These are phyloP conservation scores for Paramecium pentaurelia DNA, from an alignment of 73 alveolate genomes.

Conservation along the genomic window DNA sequence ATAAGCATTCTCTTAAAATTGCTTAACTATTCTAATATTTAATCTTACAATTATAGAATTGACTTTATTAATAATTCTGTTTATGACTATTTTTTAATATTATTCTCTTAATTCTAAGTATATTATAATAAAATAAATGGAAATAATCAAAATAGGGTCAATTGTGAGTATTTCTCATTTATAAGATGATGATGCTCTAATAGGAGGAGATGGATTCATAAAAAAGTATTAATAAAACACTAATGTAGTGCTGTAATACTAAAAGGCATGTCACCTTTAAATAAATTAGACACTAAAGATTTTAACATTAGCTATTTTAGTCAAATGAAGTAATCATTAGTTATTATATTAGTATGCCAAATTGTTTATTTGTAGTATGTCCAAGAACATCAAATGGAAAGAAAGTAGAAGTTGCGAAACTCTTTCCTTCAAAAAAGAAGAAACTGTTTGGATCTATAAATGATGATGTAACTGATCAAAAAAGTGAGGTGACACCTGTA, in stretches of 20 bases:
- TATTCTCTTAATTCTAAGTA: background rate
- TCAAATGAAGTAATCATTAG: background rate
- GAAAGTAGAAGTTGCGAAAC: constrained; percentile 13
- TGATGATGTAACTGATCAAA: constrained; percentile 38
- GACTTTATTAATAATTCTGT: background rate
- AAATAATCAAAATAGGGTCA: constrained; percentile 34
- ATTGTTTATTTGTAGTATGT: constrained; percentile 45
- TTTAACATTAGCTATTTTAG: background rate
- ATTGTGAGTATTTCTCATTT: constrained; percentile 53
- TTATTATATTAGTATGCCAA: background rate
- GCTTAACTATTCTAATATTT: background rate
- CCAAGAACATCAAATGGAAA: constrained; percentile 51
- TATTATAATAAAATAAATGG: background rate
- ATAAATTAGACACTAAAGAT: constrained; percentile 38
- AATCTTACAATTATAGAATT: background rate
- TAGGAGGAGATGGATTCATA: constrained; percentile 53
- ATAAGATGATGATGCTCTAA: constrained; percentile 59
- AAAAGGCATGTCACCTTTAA: background rate
- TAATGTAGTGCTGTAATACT: constrained; percentile 25
- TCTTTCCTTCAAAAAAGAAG: background rate
- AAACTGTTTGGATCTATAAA: background rate
- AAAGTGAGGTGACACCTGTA: constrained; percentile 27
- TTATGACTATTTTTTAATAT: background rate
- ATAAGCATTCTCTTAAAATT: background rate
- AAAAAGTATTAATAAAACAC: background rate